phyloP scores from a whole-genome alignment of 306 rosid genomes.

The Vigna trinervia region DNA sequence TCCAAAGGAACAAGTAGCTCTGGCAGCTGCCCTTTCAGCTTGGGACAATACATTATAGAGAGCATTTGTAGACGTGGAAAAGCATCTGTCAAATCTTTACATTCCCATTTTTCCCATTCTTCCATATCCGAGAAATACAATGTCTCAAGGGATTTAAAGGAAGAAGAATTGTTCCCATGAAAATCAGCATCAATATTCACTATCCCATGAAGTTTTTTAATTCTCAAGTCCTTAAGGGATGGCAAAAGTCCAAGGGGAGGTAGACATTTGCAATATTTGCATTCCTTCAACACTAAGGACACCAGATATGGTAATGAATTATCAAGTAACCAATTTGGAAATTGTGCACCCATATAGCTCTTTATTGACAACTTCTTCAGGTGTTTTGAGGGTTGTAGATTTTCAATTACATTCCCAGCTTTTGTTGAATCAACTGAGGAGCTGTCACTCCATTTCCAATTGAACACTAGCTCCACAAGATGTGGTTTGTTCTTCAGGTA shows the following conservation, averaged over 20 bases:
- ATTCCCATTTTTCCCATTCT: neutral
- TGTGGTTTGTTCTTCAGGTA: neutral
- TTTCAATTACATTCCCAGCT: neutral
- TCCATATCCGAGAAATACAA: neutral
- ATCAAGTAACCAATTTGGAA: no score
- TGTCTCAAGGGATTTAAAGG: no score
- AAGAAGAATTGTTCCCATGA: no score
- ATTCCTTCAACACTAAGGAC: no score
- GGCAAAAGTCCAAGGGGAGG: neutral
- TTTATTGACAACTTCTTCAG: neutral
- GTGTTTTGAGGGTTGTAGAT: neutral
- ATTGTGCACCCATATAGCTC: neutral
- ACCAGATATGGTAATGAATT: no score
- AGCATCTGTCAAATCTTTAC: neutral
- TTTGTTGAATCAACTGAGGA: neutral
- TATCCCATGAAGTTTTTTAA: no score
- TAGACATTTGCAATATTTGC: rapidly evolving
- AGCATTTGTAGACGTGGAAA: neutral
- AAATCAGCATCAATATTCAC: no score
- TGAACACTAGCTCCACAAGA: neutral
- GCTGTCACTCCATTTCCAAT: neutral
- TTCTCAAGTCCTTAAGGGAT: no score
- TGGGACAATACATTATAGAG: neutral
- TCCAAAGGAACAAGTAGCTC: neutral
- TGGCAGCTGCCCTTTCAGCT: neutral